phyloP scores from a whole-genome alignment of 2,329 filamentous ascomycete species.

The Bipolaris oryzae region DNA sequence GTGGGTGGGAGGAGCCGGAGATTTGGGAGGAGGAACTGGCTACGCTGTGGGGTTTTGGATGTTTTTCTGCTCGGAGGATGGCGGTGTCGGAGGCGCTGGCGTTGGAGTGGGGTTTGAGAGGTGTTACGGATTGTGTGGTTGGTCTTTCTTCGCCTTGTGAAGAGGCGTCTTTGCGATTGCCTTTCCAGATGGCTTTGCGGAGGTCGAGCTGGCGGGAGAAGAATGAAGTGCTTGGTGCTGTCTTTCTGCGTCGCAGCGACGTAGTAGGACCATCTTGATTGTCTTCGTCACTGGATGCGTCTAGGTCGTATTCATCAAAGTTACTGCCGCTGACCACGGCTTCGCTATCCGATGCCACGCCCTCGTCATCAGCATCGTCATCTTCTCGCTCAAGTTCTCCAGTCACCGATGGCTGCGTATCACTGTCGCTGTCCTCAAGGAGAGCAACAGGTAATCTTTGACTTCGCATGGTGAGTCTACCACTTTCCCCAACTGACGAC shows the following conservation, averaged over 20 bases:
- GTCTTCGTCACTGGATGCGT: constrained; percentile 40
- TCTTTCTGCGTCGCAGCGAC: constrained; percentile 29
- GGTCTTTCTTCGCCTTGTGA: constrained; percentile 19
- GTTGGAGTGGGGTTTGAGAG: constrained; percentile 33
- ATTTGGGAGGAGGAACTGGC: constrained; percentile 26
- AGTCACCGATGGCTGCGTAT: constrained; percentile 30
- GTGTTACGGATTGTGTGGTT: constrained; percentile 29
- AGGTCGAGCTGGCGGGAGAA: constrained; percentile 37
- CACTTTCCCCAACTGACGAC: constrained; percentile 58
- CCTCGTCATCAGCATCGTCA: constrained; percentile 36
- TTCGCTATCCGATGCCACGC: constrained; percentile 38
- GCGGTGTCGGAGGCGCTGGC: constrained; percentile 39
- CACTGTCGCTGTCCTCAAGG: constrained; percentile 48
- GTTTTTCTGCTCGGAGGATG: constrained; percentile 15
- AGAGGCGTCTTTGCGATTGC: constrained; percentile 16
- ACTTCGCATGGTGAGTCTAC: constrained; percentile 76
- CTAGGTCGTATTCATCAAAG: constrained; percentile 44
- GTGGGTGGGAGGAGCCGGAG: constrained; percentile 29
- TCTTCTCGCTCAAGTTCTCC: constrained; percentile 18
- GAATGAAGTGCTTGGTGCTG: constrained; percentile 32
- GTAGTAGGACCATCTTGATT: constrained; percentile 19
- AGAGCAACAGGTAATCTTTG: constrained; percentile 71
- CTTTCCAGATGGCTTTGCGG: constrained; percentile 36
- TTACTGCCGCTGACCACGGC: constrained; percentile 39
- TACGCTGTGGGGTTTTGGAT: constrained; percentile 18